Conservation (phyloP, 2,329 filamentous ascomycete genomes). For the Chlorencoelia australis region DNA sequence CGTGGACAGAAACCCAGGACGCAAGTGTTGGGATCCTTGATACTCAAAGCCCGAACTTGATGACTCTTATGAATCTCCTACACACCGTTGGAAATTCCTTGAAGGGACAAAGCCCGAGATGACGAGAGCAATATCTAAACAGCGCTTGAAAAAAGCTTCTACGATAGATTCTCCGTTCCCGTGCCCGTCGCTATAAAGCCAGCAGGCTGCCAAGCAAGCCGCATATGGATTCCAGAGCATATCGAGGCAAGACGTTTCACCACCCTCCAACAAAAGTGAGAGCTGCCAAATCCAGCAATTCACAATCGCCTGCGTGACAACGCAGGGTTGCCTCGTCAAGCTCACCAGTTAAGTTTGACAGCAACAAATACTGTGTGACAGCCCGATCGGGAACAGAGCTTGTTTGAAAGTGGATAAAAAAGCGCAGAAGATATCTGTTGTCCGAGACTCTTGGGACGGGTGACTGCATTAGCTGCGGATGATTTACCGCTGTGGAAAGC, state of each 20-base stretch:
- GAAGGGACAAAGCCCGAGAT: conserved; percentile 13
- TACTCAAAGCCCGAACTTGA: conserved; percentile 7
- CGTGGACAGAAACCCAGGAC: conserved; percentile 1
- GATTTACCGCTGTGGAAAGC: conserved; percentile 17
- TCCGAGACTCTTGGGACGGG: conserved; percentile 28
- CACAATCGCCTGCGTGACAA: conserved; percentile 19
- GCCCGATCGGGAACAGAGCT: conserved; percentile 23
- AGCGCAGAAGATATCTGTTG: conserved; percentile 21
- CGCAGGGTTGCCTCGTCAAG: conserved; percentile 15
- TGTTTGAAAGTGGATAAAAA: conserved; percentile 25
- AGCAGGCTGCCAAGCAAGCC: conserved; percentile 19
- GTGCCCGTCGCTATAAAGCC: conserved; percentile 20
- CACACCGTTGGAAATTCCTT: conserved; percentile 6
- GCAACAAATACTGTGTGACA: conserved; percentile 21
- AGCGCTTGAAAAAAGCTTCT: conserved; percentile 20
- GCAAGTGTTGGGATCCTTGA: conserved; percentile 3
- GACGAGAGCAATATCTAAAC: conserved; percentile 18
- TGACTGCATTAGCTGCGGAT: conserved; percentile 39
- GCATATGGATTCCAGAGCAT: conserved; percentile 18
- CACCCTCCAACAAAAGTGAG: conserved; percentile 14
- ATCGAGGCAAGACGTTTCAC: conserved; percentile 26
- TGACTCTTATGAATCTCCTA: conserved; percentile 11
- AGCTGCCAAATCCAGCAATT: conserved; percentile 18
- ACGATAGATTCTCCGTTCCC: conserved; percentile 23
- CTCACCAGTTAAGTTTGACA: conserved; percentile 25